These are phyloP conservation scores for Cyberlindnera mississippiensis DNA, from an alignment of 805 yeast species.

Conservation along the genomic window DNA sequence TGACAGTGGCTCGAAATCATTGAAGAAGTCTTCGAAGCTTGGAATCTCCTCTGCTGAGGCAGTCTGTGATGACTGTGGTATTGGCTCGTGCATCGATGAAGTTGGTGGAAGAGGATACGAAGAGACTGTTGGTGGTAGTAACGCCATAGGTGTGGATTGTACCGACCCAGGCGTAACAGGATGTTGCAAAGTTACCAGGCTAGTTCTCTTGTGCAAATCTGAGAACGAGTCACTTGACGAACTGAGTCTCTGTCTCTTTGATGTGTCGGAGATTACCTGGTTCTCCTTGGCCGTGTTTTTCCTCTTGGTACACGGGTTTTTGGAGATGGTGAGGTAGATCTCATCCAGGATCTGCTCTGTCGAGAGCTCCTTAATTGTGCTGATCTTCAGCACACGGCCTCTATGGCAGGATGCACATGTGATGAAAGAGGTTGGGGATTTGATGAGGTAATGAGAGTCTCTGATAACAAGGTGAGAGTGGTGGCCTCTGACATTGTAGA, in stretches of 20 bases:
- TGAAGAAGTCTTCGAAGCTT: conserved; percentile 21
- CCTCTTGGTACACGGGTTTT: conserved; percentile 26
- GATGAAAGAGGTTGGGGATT: conserved; percentile 26
- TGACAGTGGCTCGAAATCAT: conserved; percentile 23
- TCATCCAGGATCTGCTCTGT: conserved; percentile 23
- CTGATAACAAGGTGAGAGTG: conserved; percentile 28
- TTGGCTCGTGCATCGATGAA: not conserved
- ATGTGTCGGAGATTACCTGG: conserved; percentile 6
- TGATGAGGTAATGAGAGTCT: conserved; percentile 27
- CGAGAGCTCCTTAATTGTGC: conserved; percentile 19
- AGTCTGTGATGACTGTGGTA: not conserved
- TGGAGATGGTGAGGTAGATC: conserved; percentile 21
- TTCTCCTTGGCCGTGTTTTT: conserved; percentile 21
- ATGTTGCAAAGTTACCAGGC: not conserved
- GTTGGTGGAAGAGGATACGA: conserved; percentile 12
- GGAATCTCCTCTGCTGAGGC: conserved; percentile 14
- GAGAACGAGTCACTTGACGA: not conserved
- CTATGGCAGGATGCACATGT: conserved; percentile 28
- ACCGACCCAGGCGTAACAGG: not conserved
- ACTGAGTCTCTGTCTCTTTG: conserved; percentile 2
- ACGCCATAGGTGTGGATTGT: not conserved
- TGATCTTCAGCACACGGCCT: conserved; percentile 26
- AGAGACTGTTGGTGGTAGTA: not conserved
- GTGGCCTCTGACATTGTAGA: conserved; percentile 17
- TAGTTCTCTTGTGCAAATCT: not conserved